Conservation (phyloP, 305 asterid species). For the Fraxinus greggii region DNA sequence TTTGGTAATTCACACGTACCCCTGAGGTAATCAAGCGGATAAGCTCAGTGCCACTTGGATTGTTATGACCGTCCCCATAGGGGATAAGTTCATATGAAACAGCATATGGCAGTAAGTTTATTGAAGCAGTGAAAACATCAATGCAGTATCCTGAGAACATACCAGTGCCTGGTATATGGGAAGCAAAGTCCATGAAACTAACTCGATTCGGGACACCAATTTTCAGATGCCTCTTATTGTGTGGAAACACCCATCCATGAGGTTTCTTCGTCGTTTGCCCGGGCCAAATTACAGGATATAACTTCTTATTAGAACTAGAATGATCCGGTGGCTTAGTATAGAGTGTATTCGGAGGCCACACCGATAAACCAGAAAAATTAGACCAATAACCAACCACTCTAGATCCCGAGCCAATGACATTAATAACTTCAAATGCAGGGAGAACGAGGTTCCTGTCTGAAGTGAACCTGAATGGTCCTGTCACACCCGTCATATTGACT, state of each 20-base stretch:
- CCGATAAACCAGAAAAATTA: slow-evolving; percentile 52
- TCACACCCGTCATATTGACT: slow-evolving; percentile 44
- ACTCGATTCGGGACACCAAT: slow-evolving; percentile 65
- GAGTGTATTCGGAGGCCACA: slow-evolving; percentile 42
- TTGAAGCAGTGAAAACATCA: slow-evolving; percentile 62
- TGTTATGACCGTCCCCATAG: slow-evolving; percentile 53
- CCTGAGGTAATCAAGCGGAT: slow-evolving; percentile 48
- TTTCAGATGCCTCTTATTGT: slow-evolving; percentile 46
- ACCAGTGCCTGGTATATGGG: slow-evolving; percentile 32
- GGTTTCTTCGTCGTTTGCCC: slow-evolving; percentile 50
- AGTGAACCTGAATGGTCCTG: slow-evolving; percentile 38
- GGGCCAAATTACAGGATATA: slow-evolving; percentile 60
- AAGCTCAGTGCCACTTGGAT: slow-evolving; percentile 54
- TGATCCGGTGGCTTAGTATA: slow-evolving; percentile 31
- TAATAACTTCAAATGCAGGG: slow-evolving; percentile 59
- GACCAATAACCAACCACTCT: slow-evolving; percentile 59
- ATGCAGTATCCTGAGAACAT: slow-evolving; percentile 59
- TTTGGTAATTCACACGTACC: slow-evolving; percentile 33
- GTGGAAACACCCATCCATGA: slow-evolving; percentile 74
- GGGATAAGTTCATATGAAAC: slow-evolving; percentile 51
- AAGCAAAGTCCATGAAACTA: slow-evolving; percentile 52
- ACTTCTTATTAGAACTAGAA: slow-evolving; percentile 38
- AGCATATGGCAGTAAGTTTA: slow-evolving; percentile 56
- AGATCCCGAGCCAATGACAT: slow-evolving; percentile 53
- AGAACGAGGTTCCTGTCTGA: slow-evolving; percentile 41